Base-by-base conservation (phyloP, 2,329 filamentous ascomycete species). In the Stachybotrys elegans region DNA sequence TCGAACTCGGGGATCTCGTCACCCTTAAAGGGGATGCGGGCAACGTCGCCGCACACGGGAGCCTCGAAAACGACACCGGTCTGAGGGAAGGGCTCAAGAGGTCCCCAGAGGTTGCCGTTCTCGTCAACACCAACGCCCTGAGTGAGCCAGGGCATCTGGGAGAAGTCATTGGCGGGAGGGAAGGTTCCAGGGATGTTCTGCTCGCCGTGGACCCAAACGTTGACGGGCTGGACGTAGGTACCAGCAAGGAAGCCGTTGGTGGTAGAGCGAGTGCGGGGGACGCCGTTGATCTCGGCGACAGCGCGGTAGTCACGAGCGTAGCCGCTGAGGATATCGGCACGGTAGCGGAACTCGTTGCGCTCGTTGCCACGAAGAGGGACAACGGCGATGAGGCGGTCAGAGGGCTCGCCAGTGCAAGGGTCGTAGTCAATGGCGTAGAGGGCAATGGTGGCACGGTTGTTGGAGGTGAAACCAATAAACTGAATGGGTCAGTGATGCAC, bases 261-360 rank as follows among this genome's bases (percentile, higher is more conserved):
- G 11, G 63, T 65, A 5, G 47, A 43, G 2, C 57, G 55, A 7
- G 57, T 62, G 36, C 53, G 54, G 8, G 51, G 51, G 4, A 60
- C 53, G 12, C 62, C 61, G 43, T 63, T 48, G 19, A 66, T 57
- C 45, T 66, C 62, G 12, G 61, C 54, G 2, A 58, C 50, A 13
- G 59, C 53, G 20, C 56, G 57, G 44, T 66, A 67, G 45, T 67
- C 64, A n/a, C 63, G 53, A 0, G 62, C 59, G 45, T 67, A 67
- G 1, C 56, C 51, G 12, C 45, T 44, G 6, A 59, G 52, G 14
- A 62, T 58, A 9, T 67, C 58, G 21, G 56, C 60, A 22, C 62
- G 59, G 45, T 61, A 16, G 9, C 13, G 54, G 40, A 63, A 67
- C 49, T 62, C 65, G 51, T 64, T 66, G 49, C 65, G 63, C 22